Conservation (phyloP, 176 grass and related monocot genomes). For the Elaeis guineensis region DNA sequence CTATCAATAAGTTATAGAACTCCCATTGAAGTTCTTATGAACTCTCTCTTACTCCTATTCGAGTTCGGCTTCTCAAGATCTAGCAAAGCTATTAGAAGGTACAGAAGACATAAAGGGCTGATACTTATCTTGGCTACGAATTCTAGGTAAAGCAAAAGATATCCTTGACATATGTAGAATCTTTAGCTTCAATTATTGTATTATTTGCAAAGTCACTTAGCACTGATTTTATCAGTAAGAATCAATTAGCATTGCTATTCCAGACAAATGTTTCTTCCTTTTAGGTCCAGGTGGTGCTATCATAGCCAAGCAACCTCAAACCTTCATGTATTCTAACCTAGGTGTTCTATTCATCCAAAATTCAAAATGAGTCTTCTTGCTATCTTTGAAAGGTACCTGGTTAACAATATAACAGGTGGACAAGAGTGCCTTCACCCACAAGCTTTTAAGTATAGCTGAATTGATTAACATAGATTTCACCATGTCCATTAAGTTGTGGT, state of each 20-base stretch:
- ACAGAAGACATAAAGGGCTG: no score
- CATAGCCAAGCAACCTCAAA: slow-evolving; percentile 21
- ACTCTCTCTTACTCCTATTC: no score
- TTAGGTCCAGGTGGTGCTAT: slow-evolving; percentile 9
- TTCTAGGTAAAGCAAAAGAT: no score
- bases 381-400: slow-evolving; percentile 13
- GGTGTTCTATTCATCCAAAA: background rate
- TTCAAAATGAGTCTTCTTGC: background rate
- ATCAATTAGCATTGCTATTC: slow-evolving; percentile 6
- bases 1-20: no score
- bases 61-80: no score
- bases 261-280: background rate
- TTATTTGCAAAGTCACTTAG: slow-evolving; percentile 14
- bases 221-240: slow-evolving; percentile 5
- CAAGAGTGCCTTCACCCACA: slow-evolving; percentile 14
- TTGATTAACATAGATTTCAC: no score
- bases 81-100: no score
- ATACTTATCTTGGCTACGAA: no score
- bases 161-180: slow-evolving; percentile 5
- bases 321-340: background rate
- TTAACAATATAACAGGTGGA: slow-evolving; percentile 17
- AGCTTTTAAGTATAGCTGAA: background rate
- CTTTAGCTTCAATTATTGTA: slow-evolving; percentile 12
- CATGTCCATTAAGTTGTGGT: no score
- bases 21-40: no score